Percentiles rank a stretch among this genome's conserved stretches.
Evolutionary conservation across 768 basidiomycete species (phyloP).

Genomic region (Tricholoma sp.): DNA sequence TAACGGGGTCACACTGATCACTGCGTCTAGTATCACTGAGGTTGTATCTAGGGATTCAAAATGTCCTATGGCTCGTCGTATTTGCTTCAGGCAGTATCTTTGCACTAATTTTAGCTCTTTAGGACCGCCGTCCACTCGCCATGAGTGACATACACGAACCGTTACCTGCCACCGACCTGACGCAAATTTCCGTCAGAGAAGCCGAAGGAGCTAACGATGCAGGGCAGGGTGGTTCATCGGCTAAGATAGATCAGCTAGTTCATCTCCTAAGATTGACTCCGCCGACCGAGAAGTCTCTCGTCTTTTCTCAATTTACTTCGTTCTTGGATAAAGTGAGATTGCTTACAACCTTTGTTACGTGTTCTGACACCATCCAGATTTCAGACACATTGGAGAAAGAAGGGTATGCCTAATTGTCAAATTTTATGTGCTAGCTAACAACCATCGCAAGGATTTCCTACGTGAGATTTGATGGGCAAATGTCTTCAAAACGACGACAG

Average conservation of each 20-base stretch:
- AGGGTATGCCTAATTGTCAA: constrained; percentile 38
- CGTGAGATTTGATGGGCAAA: constrained; percentile 79
- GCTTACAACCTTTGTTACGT: neutral
- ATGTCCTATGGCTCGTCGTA: constrained; percentile 67
- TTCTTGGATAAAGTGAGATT: constrained; percentile 69
- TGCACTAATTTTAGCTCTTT: constrained; percentile 2
- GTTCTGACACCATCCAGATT: constrained; percentile 41
- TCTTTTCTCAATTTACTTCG: constrained; percentile 87
- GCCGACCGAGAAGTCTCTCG: constrained; percentile 68
- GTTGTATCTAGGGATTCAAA: constrained; percentile 66
- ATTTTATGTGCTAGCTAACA: neutral
- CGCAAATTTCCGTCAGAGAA: constrained; percentile 46
- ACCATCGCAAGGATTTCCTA: constrained; percentile 53
- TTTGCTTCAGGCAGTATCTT: neutral
- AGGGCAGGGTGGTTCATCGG: constrained; percentile 57
- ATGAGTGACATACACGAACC: constrained; percentile 57
- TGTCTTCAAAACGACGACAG: constrained; percentile 77
- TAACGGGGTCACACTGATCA: neutral
- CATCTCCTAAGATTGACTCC: constrained; percentile 69
- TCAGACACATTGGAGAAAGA: constrained; percentile 60
- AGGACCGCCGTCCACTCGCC: constrained; percentile 69
- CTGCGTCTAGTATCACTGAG: constrained; percentile 53
- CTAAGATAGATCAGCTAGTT: constrained; percentile 81
- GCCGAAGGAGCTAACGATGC: constrained; percentile 34
- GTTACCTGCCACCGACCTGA: constrained; percentile 61